Evolutionary conservation across 306 rosid species (phyloP).

Genomic region (Amphicarpaea edgeworthii): DNA sequence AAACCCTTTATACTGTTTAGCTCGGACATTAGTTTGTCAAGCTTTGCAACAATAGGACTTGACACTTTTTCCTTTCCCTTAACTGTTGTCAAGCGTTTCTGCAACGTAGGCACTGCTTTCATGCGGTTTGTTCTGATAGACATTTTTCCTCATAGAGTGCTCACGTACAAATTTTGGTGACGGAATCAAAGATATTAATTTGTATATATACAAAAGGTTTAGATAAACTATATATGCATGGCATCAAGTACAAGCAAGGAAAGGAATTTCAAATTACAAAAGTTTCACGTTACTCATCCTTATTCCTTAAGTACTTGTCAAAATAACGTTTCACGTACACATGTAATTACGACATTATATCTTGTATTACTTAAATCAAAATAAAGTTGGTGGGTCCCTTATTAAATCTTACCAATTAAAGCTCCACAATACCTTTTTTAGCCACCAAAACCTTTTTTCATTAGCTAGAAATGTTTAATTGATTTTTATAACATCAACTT

Average conservation of each 20-base stretch:
- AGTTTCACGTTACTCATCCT: too few relatives aligned
- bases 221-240: too few relatives aligned
- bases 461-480: not conserved
- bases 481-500: not conserved
- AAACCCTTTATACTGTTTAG: not conserved
- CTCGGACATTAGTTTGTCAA: not conserved
- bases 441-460: not conserved
- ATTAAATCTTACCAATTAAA: not conserved
- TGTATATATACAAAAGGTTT: too few relatives aligned
- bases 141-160: too few relatives aligned
- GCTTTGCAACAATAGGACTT: too few relatives aligned
- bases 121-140: not conserved
- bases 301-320: too few relatives aligned
- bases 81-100: not conserved
- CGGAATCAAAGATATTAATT: too few relatives aligned
- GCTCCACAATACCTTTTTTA: not conserved
- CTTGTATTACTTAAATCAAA: not conserved
- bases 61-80: not conserved
- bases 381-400: not conserved
- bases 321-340: too few relatives aligned
- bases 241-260: too few relatives aligned
- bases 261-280: too few relatives aligned
- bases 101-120: constrained; percentile 23
- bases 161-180: too few relatives aligned
- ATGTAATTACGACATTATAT: too few relatives aligned